Conservation (phyloP, 805 yeast genomes). For the Nakazawaea holstii region DNA sequence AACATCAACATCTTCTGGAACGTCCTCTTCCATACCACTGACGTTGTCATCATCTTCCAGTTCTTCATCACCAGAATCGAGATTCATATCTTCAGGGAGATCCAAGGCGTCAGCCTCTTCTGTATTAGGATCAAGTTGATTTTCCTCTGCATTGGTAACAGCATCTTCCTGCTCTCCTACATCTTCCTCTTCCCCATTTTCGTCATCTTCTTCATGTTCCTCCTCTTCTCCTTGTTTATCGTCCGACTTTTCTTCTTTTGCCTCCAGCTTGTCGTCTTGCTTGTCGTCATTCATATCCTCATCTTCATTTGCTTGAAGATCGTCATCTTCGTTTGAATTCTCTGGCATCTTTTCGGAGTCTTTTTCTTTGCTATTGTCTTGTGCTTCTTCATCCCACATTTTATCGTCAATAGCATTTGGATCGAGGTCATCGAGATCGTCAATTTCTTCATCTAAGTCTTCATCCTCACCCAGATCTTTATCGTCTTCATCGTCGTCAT, state of each 20-base stretch:
- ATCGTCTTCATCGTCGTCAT: conserved; percentile 42
- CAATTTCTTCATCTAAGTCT: conserved; percentile 84
- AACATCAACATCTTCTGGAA: conserved; percentile 24
- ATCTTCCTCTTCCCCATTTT: conserved; percentile 41
- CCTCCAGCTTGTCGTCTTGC: conserved; percentile 21
- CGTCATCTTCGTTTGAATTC: conserved; percentile 44
- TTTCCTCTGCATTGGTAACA: conserved; percentile 61
- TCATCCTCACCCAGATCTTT: conserved; percentile 57
- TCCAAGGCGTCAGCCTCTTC: conserved; percentile 86
- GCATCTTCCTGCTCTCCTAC: conserved; percentile 82
- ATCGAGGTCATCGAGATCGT: conserved; percentile 83
- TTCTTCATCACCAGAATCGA: conserved; percentile 74
- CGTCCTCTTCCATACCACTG: conserved; percentile 27
- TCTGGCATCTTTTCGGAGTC: conserved; percentile 70
- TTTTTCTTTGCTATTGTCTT: conserved; percentile 73
- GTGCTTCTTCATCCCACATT: conserved; percentile 95
- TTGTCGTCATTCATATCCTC: conserved; percentile 33
- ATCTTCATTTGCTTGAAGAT: conserved; percentile 44
- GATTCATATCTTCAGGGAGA: conserved; percentile 85
- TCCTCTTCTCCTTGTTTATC: conserved; percentile 29
- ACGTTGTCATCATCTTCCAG: conserved; percentile 36
- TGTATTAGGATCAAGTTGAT: conserved; percentile 64
- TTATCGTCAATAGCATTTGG: conserved; percentile 95
- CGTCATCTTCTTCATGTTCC: conserved; percentile 33
- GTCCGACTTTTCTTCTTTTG: conserved; percentile 27